A percentile compares a stretch with the other conserved stretches of the same genome.
Evolutionary conservation across 1,284 basidiomycete genomes (phyloP).

Genomic region (Malassezia restricta): DNA sequence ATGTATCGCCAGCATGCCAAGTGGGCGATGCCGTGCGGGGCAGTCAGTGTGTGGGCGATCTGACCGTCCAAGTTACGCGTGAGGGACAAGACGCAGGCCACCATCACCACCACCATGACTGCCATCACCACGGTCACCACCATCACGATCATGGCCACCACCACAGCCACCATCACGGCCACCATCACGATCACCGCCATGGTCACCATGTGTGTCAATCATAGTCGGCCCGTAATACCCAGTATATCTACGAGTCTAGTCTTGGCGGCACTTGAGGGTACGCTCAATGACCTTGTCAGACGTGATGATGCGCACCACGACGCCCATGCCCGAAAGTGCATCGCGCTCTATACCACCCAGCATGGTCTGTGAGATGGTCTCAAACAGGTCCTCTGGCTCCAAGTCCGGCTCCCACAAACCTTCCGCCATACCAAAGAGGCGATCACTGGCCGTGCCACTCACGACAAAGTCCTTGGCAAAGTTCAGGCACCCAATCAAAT

Average conservation of each 20-base stretch:
- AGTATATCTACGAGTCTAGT: background rate
- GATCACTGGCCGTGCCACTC: conserved; percentile 76
- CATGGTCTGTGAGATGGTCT: conserved; percentile 92
- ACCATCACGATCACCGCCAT: conserved; percentile 8
- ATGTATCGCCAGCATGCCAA: conserved; percentile 24
- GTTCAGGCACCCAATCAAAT: conserved; percentile 91
- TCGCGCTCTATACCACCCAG: conserved; percentile 92
- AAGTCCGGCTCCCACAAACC: conserved; percentile 96
- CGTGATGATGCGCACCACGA: conserved; percentile 74
- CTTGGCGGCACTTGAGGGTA: conserved; percentile 23
- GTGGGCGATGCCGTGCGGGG: conserved; percentile 37
- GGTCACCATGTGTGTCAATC: conserved; percentile 7
- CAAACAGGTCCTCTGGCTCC: conserved; percentile 91
- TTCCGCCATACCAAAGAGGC: conserved; percentile 94
- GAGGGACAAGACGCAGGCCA: conserved; percentile 21
- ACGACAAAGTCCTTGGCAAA: conserved; percentile 95
- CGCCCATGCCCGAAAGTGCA: conserved; percentile 93
- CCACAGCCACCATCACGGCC: conserved; percentile 17
- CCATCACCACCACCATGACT: conserved; percentile 16
- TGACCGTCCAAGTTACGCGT: conserved; percentile 31
- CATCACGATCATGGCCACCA: conserved; percentile 16
- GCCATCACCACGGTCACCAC: conserved; percentile 13
- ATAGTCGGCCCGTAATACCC: conserved; percentile 4
- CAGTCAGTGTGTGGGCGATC: conserved; percentile 31
- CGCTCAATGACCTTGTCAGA: conserved; percentile 44